Base-by-base conservation (phyloP, 179 eudicot species). In the Sideroxylon spinosum region DNA sequence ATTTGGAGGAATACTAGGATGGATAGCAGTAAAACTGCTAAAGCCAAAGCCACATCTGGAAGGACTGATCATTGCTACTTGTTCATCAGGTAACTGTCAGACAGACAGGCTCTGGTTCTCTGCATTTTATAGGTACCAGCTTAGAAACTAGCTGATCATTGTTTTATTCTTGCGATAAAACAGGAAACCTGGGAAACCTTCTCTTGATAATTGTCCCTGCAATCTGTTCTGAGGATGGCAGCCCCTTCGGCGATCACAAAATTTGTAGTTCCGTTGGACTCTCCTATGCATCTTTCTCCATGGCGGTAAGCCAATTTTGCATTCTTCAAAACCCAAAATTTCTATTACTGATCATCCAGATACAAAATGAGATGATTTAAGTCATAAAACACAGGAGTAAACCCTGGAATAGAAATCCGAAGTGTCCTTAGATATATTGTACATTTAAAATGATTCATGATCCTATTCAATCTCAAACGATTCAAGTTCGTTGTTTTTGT, bases 221-320 rank as follows among this genome's bases (percentile, higher is more conserved):
- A 69, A 88, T 90, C 56, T 95, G 99, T 74, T 75, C 76, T 10
- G 90, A 95, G 81, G 84, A 85, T 28, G 98, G 94, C 62, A 90
- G 91, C 79, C 99, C 98, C 23, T 95, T 95, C 76, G 98, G 95
- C 0, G 89, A 89, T 79, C 88, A 83, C 71, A 61, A 74, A 11
- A 82, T 71, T 67, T 95, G 99, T 79, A 76, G 80, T 22, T 60
- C 87, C 0, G 64, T 78, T 28, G 99, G 97, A 68, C 90, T 93
- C 82, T 95, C 99, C 0, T 95, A 95, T 32, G 87, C 93, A 20
- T 89, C 98, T 68, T 89, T 93, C 82, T 92, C 98, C 73, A 94
- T 90, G 97, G 95, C 98, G 80, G 98, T 94, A 90, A 78, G 87
- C 60, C 60, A 20, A 9, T 10, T 14, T 78, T 50, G 60, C 49